Percentiles rank a stretch among this genome's conserved stretches.
Evolutionary conservation across 1,139 yeast genomes (phyloP).

Genomic region (Yamadazyma triangularis): DNA sequence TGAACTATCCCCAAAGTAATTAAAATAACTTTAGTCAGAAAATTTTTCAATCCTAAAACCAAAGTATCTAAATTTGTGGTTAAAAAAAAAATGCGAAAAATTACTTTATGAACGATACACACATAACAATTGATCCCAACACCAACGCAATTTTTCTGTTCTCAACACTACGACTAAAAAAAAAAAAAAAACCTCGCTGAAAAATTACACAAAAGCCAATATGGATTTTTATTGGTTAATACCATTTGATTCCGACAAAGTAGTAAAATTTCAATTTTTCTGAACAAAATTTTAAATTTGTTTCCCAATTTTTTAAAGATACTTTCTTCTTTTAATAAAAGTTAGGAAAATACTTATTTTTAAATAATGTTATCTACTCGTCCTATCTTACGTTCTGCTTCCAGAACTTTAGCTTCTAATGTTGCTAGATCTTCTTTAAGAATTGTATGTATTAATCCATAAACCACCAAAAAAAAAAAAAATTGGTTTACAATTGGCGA

Average conservation of each 20-base stretch:
- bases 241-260: neutral
- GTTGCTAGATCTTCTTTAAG: slow-evolving; percentile 57
- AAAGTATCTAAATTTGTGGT: no score
- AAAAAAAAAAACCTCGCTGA: neutral
- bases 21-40: no score
- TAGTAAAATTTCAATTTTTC: slow-evolving; percentile 6
- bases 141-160: no score
- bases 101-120: no score
- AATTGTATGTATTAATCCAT: slow-evolving; percentile 54
- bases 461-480: no score
- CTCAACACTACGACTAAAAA: no score
- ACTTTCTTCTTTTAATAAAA: slow-evolving; percentile 6
- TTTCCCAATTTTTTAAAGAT: slow-evolving; percentile 1
- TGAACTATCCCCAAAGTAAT: no score
- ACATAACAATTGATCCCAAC: no score
- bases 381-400: slow-evolving; percentile 78
- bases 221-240: slow-evolving; percentile 4
- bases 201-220: slow-evolving; percentile 8
- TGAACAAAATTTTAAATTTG: slow-evolving; percentile 3
- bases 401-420: slow-evolving; percentile 64
- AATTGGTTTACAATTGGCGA: no score
- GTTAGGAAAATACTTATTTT: neutral
- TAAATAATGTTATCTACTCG: slow-evolving; percentile 70
- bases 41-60: no score
- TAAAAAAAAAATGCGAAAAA: no score